Evolutionary conservation across 108 stramenopile genomes (phyloP).

Genomic region (Thalassiosira profunda): DNA sequence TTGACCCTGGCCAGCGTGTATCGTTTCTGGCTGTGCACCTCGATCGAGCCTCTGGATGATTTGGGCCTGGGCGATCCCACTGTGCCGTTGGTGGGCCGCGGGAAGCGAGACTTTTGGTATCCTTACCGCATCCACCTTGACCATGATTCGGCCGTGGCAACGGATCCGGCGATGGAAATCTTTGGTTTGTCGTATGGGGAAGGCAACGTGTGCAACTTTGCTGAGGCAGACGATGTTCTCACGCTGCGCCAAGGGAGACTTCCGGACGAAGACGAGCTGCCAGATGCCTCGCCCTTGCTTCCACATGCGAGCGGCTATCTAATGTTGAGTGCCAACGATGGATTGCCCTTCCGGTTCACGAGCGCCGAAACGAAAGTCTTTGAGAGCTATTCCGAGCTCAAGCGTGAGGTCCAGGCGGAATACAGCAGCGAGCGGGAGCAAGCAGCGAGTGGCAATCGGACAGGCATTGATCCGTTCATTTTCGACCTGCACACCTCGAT

Average conservation of each 20-base stretch:
- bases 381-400: conserved; percentile 53
- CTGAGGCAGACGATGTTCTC: conserved; percentile 12
- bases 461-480: conserved; percentile 65
- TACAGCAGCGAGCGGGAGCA: conserved; percentile 50
- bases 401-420: conserved; percentile 46
- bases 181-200: conserved; percentile 36
- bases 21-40: conserved; percentile 82
- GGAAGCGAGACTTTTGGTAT: conserved; percentile 77
- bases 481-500: conserved; percentile 68
- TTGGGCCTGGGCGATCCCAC: conserved; percentile 55
- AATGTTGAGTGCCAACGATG: conserved; percentile 17
- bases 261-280: conserved; percentile 12
- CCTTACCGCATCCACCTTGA: conserved; percentile 41
- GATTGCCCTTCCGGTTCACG: conserved; percentile 61
- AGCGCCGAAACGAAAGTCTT: conserved; percentile 48
- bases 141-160: conserved; percentile 11
- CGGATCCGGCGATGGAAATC: conserved; percentile 41
- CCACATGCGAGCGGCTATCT: conserved; percentile 19
- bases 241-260: conserved; percentile 33
- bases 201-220: conserved; percentile 35
- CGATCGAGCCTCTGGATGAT: conserved; percentile 43
- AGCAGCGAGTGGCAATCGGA: conserved; percentile 18
- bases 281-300: conserved; percentile 13
- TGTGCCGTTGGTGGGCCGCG: conserved; percentile 12
- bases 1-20: conserved; percentile 65